A percentile compares a stretch with the other conserved stretches of the same genome.
These are phyloP conservation scores for Solanum peruvianum DNA, from an alignment of 257 asterid species.

Conservation along the genomic window DNA sequence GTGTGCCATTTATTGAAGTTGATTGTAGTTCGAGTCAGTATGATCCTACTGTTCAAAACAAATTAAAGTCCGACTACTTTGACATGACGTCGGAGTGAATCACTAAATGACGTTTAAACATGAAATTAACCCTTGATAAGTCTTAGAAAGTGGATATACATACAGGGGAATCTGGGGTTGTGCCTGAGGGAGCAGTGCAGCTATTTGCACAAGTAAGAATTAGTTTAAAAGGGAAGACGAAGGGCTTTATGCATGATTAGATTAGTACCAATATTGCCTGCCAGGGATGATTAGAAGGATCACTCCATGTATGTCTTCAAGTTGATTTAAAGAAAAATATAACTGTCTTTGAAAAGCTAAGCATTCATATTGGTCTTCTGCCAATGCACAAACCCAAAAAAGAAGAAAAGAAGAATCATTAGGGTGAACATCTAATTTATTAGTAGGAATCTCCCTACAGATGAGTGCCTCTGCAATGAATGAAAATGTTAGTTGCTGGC, in stretches of 20 bases:
- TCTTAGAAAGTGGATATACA: not conserved
- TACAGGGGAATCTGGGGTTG: not conserved
- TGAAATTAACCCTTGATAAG: not conserved
- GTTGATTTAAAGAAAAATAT: not conserved
- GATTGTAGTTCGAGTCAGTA: not conserved
- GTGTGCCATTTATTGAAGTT: not conserved
- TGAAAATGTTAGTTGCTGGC: not conserved
- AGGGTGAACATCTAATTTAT: not conserved
- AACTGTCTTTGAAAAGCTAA: not conserved
- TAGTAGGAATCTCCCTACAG: not conserved
- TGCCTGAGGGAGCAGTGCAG: not conserved
- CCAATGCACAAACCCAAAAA: not conserved
- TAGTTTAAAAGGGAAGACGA: not conserved
- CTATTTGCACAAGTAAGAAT: not conserved
- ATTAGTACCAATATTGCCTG: not conserved
- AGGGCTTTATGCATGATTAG: not conserved
- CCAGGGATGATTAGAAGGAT: not conserved
- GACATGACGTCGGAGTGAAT: no score
- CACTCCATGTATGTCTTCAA: not conserved
- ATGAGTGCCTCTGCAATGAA: not conserved
- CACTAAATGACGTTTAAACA: no score
- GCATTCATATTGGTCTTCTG: not conserved
- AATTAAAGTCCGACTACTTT: no score
- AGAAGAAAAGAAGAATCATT: not conserved
- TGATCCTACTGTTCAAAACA: no score